Base-by-base conservation (phyloP, 2,329 filamentous ascomycete genomes). In the Aaosphaeria pasadenensis region DNA sequence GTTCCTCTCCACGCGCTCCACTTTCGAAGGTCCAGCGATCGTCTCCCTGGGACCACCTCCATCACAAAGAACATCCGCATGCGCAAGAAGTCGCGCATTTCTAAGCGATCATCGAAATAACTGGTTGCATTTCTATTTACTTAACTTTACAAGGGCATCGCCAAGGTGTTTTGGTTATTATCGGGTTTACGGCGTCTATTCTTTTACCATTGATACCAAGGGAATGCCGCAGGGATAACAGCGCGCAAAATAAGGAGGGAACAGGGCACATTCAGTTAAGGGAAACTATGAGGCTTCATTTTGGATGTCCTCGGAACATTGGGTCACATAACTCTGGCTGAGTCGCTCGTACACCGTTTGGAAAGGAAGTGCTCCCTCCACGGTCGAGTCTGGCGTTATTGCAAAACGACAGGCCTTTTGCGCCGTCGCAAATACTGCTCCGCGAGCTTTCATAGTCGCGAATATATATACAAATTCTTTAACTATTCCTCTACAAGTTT, bases 371-470 rank as follows among this genome's bases (percentile, higher is more conserved):
- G 63, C 64, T 68, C 64, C 64, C 64, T 57, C 38, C 28, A 31
- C 56, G 65, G 66, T 69, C 52, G 66, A 69, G 66, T 63, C 54
- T 58, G 58, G 62, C 51, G 55, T 61, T 55, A 11, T 24, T 24
- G 17, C 17, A 24, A 24, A 24, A 24, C 17, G 17, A 24, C 17
- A 24, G 17, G 17, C 17, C 17, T 24, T 24, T 24, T 24, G 17
- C 17, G 17, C 17, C 17, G 17, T 24, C 17, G 17, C 17, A 24
- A 24, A 24, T 24, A 24, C 17, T 2, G 17, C 17, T 24, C 17
- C 17, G 17, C 17, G 17, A 24, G 17, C 17, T 24, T 24, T 24
- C 17, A 24, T 24, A 24, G 17, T 24, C 17, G 17, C 17, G 17
- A 24, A 24, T 24, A 24, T 24, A 24, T 24, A 24, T 24, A 24